Conservation (phyloP, 139 green algal species). For the Chara braunii region DNA sequence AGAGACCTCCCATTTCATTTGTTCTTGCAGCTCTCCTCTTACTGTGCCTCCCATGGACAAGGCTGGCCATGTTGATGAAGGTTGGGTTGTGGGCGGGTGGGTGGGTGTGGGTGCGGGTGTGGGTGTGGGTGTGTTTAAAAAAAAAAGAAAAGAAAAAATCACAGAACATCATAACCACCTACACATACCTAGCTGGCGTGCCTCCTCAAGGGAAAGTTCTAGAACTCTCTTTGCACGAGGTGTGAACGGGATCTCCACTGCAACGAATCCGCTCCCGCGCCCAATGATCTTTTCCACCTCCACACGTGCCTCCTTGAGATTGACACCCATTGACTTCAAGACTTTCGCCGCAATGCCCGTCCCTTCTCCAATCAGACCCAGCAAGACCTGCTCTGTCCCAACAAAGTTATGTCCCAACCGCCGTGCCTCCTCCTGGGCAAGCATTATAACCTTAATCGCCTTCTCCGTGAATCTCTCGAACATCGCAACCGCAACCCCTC, state of each 20-base stretch:
- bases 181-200: constrained; percentile 86
- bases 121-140: too few relatives aligned
- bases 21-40: too few relatives aligned
- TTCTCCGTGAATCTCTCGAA: not conserved
- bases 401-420: constrained; percentile 93
- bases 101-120: too few relatives aligned
- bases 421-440: constrained; percentile 91
- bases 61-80: too few relatives aligned
- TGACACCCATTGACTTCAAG: constrained; percentile 93
- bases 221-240: constrained; percentile 95
- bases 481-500: too few relatives aligned
- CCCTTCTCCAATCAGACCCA: constrained; percentile 92
- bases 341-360: constrained; percentile 97
- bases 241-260: constrained; percentile 98
- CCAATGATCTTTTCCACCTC: constrained; percentile 99
- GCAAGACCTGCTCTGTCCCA: constrained; percentile 88
- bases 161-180: too few relatives aligned
- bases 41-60: too few relatives aligned
- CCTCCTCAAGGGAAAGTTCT: constrained; percentile 94
- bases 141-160: too few relatives aligned
- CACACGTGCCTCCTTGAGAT: constrained; percentile 90
- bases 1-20: too few relatives aligned
- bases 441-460: constrained; percentile 83
- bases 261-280: constrained; percentile 87
- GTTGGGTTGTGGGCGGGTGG: too few relatives aligned